Evolutionary conservation across 257 asterid genomes (phyloP).

Genomic region (Plantago ovata): DNA sequence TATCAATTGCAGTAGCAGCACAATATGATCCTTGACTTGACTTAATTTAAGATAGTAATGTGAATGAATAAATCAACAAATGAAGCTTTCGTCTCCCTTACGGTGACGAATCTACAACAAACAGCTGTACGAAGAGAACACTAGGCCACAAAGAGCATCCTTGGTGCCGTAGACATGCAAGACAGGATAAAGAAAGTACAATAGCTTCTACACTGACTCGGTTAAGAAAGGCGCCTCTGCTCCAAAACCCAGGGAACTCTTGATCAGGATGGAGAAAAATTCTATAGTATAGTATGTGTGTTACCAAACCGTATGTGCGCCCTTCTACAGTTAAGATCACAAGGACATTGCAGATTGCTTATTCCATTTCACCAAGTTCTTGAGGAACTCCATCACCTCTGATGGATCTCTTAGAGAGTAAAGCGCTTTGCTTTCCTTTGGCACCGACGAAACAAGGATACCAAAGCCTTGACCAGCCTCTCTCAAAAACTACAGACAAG

Average conservation of each 20-base stretch:
- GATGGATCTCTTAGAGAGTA: slow-evolving; percentile 87
- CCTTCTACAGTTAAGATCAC: too few species aligned
- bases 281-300: slow-evolving; percentile 19
- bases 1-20: too few species aligned
- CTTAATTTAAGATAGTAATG: background rate
- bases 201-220: background rate
- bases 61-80: slow-evolving; percentile 29
- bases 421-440: slow-evolving; percentile 83
- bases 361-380: slow-evolving; percentile 68
- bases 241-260: slow-evolving; percentile 35
- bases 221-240: slow-evolving; percentile 45
- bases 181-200: background rate
- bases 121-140: background rate
- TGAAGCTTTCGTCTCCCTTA: slow-evolving; percentile 28
- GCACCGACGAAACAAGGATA: slow-evolving; percentile 76
- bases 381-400: slow-evolving; percentile 92
- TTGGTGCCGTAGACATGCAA: slow-evolving; percentile 32
- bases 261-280: slow-evolving; percentile 11
- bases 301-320: background rate
- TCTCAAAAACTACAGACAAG: slow-evolving; percentile 52
- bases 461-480: slow-evolving; percentile 73
- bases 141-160: slow-evolving; percentile 48
- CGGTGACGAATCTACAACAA: slow-evolving; percentile 22
- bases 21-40: too few species aligned
- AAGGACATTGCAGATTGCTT: slow-evolving; percentile 29